Conservation (phyloP, 805 yeast genomes). For the Zygotorulaspora florentina region DNA sequence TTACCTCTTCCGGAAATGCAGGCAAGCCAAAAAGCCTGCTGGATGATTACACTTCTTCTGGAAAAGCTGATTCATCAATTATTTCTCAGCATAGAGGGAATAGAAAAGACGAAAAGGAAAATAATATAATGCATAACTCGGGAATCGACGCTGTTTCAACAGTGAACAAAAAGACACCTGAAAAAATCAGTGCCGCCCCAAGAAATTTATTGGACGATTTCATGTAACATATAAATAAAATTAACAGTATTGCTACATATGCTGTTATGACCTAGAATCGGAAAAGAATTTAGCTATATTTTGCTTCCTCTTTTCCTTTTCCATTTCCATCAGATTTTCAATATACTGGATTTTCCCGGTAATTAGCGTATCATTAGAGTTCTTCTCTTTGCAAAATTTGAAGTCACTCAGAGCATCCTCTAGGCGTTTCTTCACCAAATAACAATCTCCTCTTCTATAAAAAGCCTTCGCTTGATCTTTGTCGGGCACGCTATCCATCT, state of each 20-base stretch:
- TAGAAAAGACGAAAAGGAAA: background rate
- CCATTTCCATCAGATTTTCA: slow-evolving; percentile 39
- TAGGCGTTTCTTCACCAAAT: slow-evolving; percentile 41
- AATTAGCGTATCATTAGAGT: slow-evolving; percentile 50
- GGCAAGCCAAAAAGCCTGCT: too few species aligned
- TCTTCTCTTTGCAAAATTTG: slow-evolving; percentile 39
- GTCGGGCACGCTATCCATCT: slow-evolving; percentile 38
- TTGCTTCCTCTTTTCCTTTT: slow-evolving; percentile 48
- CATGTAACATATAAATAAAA: slow-evolving; percentile 20
- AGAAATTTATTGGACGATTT: slow-evolving; percentile 33
- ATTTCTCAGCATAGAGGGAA: background rate
- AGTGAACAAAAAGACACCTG: background rate
- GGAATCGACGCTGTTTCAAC: background rate
- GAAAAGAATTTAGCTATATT: slow-evolving; percentile 62
- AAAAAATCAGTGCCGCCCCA: slow-evolving; percentile 15
- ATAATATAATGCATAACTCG: background rate
- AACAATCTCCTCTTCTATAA: slow-evolving; percentile 52
- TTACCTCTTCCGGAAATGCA: too few species aligned
- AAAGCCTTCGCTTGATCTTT: slow-evolving; percentile 54
- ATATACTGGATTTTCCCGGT: slow-evolving; percentile 41
- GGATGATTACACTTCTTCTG: too few species aligned
- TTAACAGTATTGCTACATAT: slow-evolving; percentile 1
- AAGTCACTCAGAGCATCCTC: slow-evolving; percentile 49
- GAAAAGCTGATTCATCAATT: background rate
- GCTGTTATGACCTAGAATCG: background rate